Base-by-base conservation (phyloP, 345 rosid genomes). In the Linum usitatissimum region DNA sequence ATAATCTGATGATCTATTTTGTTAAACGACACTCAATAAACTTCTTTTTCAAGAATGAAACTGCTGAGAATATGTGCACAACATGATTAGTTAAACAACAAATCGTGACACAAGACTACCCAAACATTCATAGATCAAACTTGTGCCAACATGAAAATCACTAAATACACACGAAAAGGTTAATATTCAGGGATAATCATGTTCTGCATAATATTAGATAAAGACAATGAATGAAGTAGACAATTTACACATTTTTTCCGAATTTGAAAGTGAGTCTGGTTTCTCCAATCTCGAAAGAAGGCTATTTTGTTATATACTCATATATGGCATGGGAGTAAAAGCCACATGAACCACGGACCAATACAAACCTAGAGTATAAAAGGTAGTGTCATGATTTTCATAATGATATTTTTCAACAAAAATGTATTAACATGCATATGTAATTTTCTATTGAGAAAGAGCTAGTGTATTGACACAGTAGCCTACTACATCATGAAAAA, bases 241-340 rank as follows among this genome's bases (percentile, higher is more conserved):
- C 65, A 40, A 8, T 53, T 60, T 86, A 86, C 94, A 78, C 83
- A 75, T 91, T 90, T 72, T 91, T 76, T 59, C 84, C 76, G 57
- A 88, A 90, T 80, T 86, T 84, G 80, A 89, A 84, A 7, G 81
- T 88, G 20, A 92, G 68, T 70, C 98, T 81, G 42, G 86, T 82
- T 60, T 86, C 85, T 57, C 85, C 91, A 9, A 89, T 77, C 75
- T 74, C 83, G 70, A 86, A 88, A 64, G 84, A 87, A 1, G 98
- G 96, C 92, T 92, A 92, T 57, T 89, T 87, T 67, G 67, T 48
- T 66, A 71, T 64, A 73, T 87, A 84, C 78, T 88, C 95, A 30
- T 78, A 89, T 36, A 84, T 81, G 63, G 87, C 89, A 36, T 88
- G 88, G 6, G 86, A 75, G 69, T 91, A 91, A 79, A 91, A 91